A percentile compares a stretch with the other conserved stretches of the same genome.
Conservation (phyloP, 1,284 basidiomycete species). For the Rhodotorula sp. region DNA sequence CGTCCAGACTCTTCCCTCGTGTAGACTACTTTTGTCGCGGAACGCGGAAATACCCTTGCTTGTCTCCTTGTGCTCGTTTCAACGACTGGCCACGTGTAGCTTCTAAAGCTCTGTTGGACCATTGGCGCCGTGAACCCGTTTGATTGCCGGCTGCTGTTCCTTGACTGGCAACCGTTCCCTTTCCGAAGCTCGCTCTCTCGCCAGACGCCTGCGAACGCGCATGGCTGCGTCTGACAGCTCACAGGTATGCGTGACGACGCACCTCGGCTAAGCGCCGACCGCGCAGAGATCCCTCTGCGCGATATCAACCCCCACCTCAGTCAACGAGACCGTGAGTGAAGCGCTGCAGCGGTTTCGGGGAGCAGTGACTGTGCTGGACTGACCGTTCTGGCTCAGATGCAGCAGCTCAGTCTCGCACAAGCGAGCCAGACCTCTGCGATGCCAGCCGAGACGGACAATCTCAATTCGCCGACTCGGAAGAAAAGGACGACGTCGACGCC, state of each 20-base stretch:
- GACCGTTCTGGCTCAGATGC: too few species aligned
- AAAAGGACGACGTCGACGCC: background rate
- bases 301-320: background rate
- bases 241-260: background rate
- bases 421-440: background rate
- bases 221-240: too few species aligned
- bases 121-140: too few species aligned
- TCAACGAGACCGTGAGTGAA: too few species aligned
- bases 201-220: too few species aligned
- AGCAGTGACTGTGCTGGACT: too few species aligned
- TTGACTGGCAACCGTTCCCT: too few species aligned
- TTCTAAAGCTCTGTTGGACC: too few species aligned
- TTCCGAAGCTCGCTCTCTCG: too few species aligned
- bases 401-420: too few species aligned
- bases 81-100: background rate
- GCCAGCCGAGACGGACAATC: background rate
- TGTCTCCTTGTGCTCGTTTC: background rate
- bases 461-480: background rate
- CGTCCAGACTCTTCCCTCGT: background rate
- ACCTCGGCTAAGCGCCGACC: background rate
- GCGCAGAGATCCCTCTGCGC: background rate
- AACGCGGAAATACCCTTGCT: background rate
- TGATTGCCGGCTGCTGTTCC: too few species aligned
- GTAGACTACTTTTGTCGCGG: background rate
- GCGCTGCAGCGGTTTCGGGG: too few species aligned